Conservation (phyloP, 2,329 filamentous ascomycete species). For the Scleromitrula shiraiana region DNA sequence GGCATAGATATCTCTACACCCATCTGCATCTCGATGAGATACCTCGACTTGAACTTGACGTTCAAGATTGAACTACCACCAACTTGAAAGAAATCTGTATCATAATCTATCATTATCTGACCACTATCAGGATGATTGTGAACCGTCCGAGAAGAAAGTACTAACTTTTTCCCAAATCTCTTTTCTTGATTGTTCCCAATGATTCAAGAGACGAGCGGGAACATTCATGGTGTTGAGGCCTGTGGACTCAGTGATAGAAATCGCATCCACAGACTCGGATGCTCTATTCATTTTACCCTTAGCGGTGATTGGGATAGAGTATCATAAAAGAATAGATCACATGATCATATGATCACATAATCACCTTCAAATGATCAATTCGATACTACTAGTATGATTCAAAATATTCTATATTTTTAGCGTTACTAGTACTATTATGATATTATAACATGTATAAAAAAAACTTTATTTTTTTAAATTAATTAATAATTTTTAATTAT, state of each 20-base stretch:
- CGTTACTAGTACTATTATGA: too few species aligned
- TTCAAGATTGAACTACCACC: conserved; percentile 33
- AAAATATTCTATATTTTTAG: too few species aligned
- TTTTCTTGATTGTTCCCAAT: not conserved
- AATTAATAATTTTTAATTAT: too few species aligned
- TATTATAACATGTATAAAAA: too few species aligned
- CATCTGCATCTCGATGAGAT: conserved; percentile 20
- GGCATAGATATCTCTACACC: conserved; percentile 18
- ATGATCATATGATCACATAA: too few species aligned
- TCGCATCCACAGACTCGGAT: not conserved
- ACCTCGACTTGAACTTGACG: conserved; percentile 26
- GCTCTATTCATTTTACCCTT: not conserved
- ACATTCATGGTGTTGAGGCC: not conserved
- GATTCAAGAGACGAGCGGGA: not conserved
- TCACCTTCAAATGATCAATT: too few species aligned
- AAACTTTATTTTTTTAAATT: too few species aligned
- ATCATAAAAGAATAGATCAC: too few species aligned
- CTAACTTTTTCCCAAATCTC: not conserved
- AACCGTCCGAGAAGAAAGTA: not conserved
- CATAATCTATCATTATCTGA: not conserved
- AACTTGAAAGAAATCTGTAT: conserved; percentile 28
- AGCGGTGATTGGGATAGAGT: not conserved
- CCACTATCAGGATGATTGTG: not conserved
- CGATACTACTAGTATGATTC: too few species aligned
- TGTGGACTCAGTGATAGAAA: not conserved